These are phyloP conservation scores for Scortechinia acanthostroma DNA, from an alignment of 2,329 filamentous ascomycete genomes.

Conservation along the genomic window DNA sequence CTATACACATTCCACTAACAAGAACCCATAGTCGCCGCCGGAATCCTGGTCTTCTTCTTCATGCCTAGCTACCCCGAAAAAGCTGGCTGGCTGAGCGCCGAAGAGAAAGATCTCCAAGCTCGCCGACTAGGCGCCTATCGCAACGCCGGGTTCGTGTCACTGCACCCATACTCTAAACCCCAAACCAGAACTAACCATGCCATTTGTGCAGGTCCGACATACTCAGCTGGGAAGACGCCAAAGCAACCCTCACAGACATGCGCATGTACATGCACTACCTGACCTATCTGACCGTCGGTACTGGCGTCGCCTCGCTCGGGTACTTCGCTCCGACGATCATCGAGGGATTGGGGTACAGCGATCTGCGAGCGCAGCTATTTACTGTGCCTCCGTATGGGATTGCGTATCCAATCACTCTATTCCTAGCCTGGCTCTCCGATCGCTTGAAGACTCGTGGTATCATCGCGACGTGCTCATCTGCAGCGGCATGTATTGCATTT, in stretches of 20 bases:
- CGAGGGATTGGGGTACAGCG: constrained; percentile 9
- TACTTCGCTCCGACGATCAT: constrained; percentile 10
- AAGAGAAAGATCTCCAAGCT: constrained; percentile 6
- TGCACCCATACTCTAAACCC: constrained; percentile 5
- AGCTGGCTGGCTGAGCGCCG: constrained; percentile 8
- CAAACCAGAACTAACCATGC: constrained; percentile 5
- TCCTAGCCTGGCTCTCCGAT: constrained; percentile 5
- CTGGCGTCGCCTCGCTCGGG: constrained; percentile 3
- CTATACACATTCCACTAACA: background rate
- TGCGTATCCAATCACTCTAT: constrained; percentile 5
- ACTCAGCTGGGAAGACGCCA: constrained; percentile 8
- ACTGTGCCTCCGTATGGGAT: constrained; percentile 5
- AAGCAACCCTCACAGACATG: constrained; percentile 6
- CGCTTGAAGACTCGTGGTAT: background rate
- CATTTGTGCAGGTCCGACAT: too few species aligned
- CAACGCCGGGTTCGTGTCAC: constrained; percentile 4
- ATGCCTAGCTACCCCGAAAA: constrained; percentile 11
- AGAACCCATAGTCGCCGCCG: too few species aligned
- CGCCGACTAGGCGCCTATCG: background rate
- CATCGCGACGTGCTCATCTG: background rate
- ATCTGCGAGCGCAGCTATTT: constrained; percentile 4
- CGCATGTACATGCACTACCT: constrained; percentile 9
- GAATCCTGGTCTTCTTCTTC: constrained; percentile 9
- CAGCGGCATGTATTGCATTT: background rate
- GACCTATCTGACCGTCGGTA: constrained; percentile 8